Evolutionary conservation across 202 grass and related monocot genomes (phyloP).

Genomic region (Setaria italica): DNA sequence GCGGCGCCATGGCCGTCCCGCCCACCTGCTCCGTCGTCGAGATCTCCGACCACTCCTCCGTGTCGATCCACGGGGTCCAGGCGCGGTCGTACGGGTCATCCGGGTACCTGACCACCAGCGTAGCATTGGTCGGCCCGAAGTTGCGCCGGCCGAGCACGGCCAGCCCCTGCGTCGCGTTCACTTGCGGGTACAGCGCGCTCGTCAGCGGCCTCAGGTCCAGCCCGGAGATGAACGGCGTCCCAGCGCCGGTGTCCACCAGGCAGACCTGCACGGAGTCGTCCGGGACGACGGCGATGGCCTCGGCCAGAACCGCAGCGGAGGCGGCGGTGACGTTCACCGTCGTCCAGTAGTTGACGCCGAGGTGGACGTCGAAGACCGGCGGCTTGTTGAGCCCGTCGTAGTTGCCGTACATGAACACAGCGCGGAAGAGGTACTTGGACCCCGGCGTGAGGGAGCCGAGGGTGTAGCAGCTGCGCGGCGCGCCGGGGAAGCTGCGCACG

Average conservation of each 20-base stretch:
- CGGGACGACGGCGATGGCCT: slow-evolving; percentile 35
- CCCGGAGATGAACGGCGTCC: slow-evolving; percentile 58
- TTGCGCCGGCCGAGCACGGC: background rate
- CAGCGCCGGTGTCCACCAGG: slow-evolving; percentile 49
- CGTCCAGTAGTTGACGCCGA: slow-evolving; percentile 71
- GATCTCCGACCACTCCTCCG: slow-evolving; percentile 12
- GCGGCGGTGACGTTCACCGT: slow-evolving; percentile 33
- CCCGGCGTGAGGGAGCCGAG: slow-evolving; percentile 30
- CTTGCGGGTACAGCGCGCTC: slow-evolving; percentile 42
- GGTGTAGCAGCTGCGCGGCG: slow-evolving; percentile 56
- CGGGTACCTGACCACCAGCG: slow-evolving; percentile 51
- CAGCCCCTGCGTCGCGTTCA: slow-evolving; percentile 45
- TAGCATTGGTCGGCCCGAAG: background rate
- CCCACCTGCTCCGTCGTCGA: slow-evolving; percentile 42
- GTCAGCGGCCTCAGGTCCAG: slow-evolving; percentile 53
- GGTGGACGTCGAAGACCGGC: slow-evolving; percentile 61
- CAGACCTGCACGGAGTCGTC: slow-evolving; percentile 55
- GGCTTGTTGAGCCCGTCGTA: slow-evolving; percentile 48
- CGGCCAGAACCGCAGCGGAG: slow-evolving; percentile 10
- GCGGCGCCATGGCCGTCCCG: background rate
- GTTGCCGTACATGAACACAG: slow-evolving; percentile 62
- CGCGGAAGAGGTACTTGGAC: slow-evolving; percentile 56
- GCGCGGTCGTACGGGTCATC: slow-evolving; percentile 57
- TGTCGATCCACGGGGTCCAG: slow-evolving; percentile 43
- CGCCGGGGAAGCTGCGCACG: slow-evolving; percentile 49